Evolutionary conservation across 2,329 filamentous ascomycete species (phyloP).

Genomic region (Pseudogymnoascus sp.): DNA sequence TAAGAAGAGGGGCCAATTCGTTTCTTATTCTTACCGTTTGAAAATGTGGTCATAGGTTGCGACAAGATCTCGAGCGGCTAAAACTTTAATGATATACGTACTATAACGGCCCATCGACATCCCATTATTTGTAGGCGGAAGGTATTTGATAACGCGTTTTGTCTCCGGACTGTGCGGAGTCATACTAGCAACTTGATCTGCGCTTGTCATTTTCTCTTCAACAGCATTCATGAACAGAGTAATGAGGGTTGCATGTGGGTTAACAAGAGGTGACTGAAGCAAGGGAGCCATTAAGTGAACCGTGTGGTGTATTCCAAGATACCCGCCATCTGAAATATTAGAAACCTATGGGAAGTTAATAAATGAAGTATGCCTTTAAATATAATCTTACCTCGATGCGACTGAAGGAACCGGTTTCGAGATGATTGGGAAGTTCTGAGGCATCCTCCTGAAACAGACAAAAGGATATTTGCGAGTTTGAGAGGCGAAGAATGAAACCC

Average conservation of each 20-base stretch:
- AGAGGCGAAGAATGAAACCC: slow-evolving; percentile 27
- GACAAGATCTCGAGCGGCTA: not conserved
- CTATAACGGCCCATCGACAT: not conserved
- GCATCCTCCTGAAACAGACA: slow-evolving; percentile 26
- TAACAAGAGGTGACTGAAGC: slow-evolving; percentile 28
- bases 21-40: not conserved
- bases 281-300: slow-evolving; percentile 28
- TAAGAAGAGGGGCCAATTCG: not conserved
- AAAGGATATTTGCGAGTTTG: slow-evolving; percentile 21
- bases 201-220: slow-evolving; percentile 14
- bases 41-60: not conserved
- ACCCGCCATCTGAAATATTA: slow-evolving; percentile 33
- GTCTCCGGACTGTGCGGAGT: not conserved
- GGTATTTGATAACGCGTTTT: not conserved
- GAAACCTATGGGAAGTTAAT: slow-evolving; percentile 26
- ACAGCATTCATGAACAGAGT: slow-evolving; percentile 36
- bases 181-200: not conserved
- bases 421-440: slow-evolving; percentile 18
- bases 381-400: slow-evolving; percentile 33
- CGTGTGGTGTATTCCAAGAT: slow-evolving; percentile 25
- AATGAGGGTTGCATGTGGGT: slow-evolving; percentile 36
- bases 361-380: not conserved
- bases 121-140: not conserved
- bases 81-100: not conserved
- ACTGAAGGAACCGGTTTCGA: slow-evolving; percentile 24